Evolutionary conservation across 2,329 filamentous ascomycete species (phyloP), one percentile per base, ranked within the genome.

Genomic region (Curvularia sp.): DNA sequence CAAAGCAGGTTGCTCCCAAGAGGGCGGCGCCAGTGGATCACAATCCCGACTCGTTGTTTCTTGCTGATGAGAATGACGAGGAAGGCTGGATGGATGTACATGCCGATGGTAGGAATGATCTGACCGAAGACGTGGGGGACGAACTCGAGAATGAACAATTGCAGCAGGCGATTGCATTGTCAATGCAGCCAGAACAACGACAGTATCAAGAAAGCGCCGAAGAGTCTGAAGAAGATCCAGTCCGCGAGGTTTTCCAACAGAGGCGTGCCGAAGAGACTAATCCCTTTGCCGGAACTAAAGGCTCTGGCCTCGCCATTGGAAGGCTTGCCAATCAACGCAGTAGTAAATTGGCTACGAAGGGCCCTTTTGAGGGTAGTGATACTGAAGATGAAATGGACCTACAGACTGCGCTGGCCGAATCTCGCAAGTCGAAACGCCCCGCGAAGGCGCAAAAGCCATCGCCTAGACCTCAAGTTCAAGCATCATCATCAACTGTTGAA

Each of bases 161-260:
- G 5, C 87, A 87, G 58, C 85, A 84, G 60, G 93, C 94, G 12
- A 97, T 98, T 70, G 90, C 90, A 1, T 82, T 98, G 77, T 98
- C 94, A 5, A 79, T 98, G 36, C 85, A 81, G 51, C 68, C 82
- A 3, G 88, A 23, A 49, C 21, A 39, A 19, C 32, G 3, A 13
- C 47, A 81, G n/a, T 79, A 81, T 2, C 74, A 82, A 5, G 80
- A 85, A 10, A 83, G 85, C 57, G 84, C 87, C 57, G 64, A 73
- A 15, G 66, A 67, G 8, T 72, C 67, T 3, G 75, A 78, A 30
- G 71, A 80, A n/a, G 77, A 82, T 39, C 74, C 78, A 13, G 78
- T 78, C 45, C 74, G 76, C 9, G 79, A 82, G 63, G 77, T 79
- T 0, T 83, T 83, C 55, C 77, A 82, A 46, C 80, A 78, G 57